Conservation (phyloP, 345 rosid genomes). For the Lagerstroemia speciosa region DNA sequence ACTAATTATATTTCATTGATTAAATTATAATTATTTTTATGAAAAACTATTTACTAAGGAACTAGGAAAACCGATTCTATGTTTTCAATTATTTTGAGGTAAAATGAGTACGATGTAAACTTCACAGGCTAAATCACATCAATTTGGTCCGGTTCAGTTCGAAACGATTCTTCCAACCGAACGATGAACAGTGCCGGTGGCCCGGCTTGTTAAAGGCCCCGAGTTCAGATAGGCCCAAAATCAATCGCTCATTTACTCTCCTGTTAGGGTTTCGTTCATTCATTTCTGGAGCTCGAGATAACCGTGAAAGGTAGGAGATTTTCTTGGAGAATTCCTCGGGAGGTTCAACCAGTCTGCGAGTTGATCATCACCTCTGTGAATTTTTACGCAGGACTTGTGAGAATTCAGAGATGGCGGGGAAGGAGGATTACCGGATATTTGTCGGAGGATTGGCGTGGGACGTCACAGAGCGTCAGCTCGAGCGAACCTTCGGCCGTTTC, state of each 20-base stretch:
- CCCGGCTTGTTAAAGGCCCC: too few relatives aligned
- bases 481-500: constrained; percentile 66
- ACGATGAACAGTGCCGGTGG: too few relatives aligned
- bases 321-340: background rate
- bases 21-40: too few relatives aligned
- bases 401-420: constrained; percentile 48
- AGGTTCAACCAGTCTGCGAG: background rate
- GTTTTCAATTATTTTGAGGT: too few relatives aligned
- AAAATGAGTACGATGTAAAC: too few relatives aligned
- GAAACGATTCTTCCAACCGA: too few relatives aligned
- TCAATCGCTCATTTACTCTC: background rate
- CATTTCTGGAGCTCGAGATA: background rate
- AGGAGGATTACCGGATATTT: constrained; percentile 75
- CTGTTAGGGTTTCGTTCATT: background rate
- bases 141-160: too few relatives aligned
- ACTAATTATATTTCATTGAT: too few relatives aligned
- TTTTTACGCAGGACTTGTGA: background rate
- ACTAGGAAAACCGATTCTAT: too few relatives aligned
- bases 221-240: background rate
- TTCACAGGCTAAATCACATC: too few relatives aligned
- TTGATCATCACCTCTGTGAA: background rate
- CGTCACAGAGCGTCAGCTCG: constrained; percentile 74
- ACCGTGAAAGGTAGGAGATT: background rate
- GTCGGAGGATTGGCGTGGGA: constrained; percentile 92
- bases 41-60: too few relatives aligned